phyloP scores from a whole-genome alignment of 345 rosid genomes.

The Jatropha curcas region DNA sequence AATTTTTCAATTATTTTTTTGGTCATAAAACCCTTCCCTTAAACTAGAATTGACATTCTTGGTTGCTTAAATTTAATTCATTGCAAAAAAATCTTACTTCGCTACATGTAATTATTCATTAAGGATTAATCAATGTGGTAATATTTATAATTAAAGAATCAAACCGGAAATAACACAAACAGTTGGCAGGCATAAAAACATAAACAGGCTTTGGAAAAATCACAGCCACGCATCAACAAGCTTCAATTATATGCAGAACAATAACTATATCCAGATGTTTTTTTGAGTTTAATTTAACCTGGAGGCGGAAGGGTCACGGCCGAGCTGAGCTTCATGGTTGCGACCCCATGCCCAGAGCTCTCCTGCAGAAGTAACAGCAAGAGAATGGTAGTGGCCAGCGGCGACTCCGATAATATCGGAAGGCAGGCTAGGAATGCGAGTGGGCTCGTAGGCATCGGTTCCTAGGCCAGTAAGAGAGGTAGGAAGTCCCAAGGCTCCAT shows the following conservation, averaged over 20 bases:
- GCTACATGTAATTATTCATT: neutral
- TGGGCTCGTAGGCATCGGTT: conserved; percentile 72
- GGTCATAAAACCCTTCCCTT: no score
- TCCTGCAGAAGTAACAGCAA: conserved; percentile 76
- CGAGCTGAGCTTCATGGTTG: conserved; percentile 75
- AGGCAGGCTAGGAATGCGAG: conserved; percentile 52
- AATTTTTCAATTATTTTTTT: no score
- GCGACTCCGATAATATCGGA: conserved; percentile 46
- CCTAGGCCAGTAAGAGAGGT: conserved; percentile 51
- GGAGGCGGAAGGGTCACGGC: conserved; percentile 46
- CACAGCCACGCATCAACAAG: neutral
- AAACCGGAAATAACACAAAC: conserved; percentile 12
- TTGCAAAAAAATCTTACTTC: neutral
- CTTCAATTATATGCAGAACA: neutral
- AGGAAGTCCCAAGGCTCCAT: conserved; percentile 76
- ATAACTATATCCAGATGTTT: neutral
- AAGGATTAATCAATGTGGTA: neutral
- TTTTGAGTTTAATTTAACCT: conserved; percentile 37
- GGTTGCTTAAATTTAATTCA: no score
- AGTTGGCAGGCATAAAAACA: neutral
- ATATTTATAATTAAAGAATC: neutral
- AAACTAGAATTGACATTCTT: no score
- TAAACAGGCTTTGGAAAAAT: no score
- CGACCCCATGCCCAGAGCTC: conserved; percentile 93
- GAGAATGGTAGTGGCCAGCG: conserved; percentile 93